Evolutionary conservation across 108 stramenopile genomes (phyloP), one percentile per base, ranked within the genome.

Genomic region (Stephanodiscus minutulus): DNA sequence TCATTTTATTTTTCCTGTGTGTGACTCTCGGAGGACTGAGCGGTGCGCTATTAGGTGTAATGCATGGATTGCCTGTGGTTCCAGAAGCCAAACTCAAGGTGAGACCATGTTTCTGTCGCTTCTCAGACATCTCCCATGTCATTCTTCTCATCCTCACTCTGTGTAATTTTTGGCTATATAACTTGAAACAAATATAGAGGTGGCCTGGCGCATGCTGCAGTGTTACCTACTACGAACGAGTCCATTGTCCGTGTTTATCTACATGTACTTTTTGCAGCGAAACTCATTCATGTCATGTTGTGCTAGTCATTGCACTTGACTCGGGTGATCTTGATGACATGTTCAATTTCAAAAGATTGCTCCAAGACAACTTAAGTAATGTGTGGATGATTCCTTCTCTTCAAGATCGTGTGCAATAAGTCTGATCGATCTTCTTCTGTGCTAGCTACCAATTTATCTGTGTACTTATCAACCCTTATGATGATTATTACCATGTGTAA

Each of bases 251-350:
- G 6, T 80, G 79, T 44, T 29, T 80, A 5, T 80, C 69, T 31
- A 64, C 79, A 9, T 80, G 73, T 41, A 64, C 48, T 15, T 75
- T 39, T 21, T 80, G 79, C 65, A 68, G 44, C 25, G 73, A 80
- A 53, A 70, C 74, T 1, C 73, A 80, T 28, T 75, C 68, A 22
- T 52, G 62, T 3, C 67, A 72, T 35, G 31, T 75, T 5, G 7
- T 70, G 73, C 11, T 80, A 12, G 24, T 72, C 24, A 61, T 79
- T 17, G 33, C 64, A 4, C 31, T 33, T 33, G 31, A 33, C 31
- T 2, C 2, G 31, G 31, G 5, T 33, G 31, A 33, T 46, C 46
- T 79, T 7, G 65, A 71, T 62, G 77, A 72, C 37, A 66, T 71
- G 59, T n/a, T 49, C 54, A 10, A 15, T 29, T 75, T 75, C 37